Percentiles rank a stretch among this genome's conserved stretches.
phyloP scores from a whole-genome alignment of 192 early-diverging fungal genomes.

The Podila epicladia region DNA sequence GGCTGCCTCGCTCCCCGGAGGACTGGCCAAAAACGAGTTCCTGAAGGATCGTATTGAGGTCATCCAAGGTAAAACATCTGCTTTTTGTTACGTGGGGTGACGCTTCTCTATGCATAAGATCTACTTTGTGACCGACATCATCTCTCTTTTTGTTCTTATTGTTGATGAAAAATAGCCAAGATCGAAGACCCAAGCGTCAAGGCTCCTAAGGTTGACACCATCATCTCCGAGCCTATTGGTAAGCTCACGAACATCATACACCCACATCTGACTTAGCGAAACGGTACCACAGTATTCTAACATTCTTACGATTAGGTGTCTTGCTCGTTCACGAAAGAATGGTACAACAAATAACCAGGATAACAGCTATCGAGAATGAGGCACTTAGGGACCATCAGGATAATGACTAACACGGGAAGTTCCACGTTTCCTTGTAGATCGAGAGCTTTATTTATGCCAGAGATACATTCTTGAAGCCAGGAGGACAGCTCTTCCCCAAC shows the following conservation, averaged over 20 bases:
- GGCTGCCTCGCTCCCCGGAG: slow-evolving; percentile 63
- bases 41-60: slow-evolving; percentile 84
- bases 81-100: background rate
- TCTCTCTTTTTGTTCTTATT: background rate
- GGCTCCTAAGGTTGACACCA: slow-evolving; percentile 89
- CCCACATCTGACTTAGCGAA: no score
- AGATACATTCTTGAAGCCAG: slow-evolving; percentile 92
- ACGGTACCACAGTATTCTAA: background rate
- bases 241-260: background rate
- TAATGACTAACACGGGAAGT: slow-evolving; percentile 10
- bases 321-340: slow-evolving; percentile 97
- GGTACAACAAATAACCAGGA: slow-evolving; percentile 55
- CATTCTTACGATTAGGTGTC: slow-evolving; percentile 60
- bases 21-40: slow-evolving; percentile 73
- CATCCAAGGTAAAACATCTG: slow-evolving; percentile 69
- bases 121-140: no score
- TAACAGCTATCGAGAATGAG: background rate
- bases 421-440: slow-evolving; percentile 54
- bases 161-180: slow-evolving; percentile 65
- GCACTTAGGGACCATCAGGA: background rate
- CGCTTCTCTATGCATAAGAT: background rate
- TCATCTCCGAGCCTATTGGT: slow-evolving; percentile 96
- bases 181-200: slow-evolving; percentile 82
- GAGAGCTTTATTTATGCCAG: slow-evolving; percentile 89
- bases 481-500: slow-evolving; percentile 91